Base-by-base conservation (phyloP, 2,329 filamentous ascomycete genomes). In the Aspergillus phoenicis region DNA sequence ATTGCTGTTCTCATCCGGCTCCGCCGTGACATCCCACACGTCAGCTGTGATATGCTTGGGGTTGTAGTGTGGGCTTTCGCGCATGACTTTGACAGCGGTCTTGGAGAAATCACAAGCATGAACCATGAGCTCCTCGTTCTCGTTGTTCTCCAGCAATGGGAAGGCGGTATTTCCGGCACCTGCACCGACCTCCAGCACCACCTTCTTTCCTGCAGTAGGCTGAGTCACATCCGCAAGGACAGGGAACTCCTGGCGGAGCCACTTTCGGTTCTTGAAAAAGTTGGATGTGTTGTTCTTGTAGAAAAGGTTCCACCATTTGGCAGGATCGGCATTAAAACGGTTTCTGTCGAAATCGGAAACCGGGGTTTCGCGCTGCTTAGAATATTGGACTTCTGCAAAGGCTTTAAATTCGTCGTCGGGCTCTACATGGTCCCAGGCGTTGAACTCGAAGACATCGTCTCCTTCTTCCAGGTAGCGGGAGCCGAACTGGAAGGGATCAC, bases 211-310 rank as follows among this genome's bases (percentile, higher is more conserved):
- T 2, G 89, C 87, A 60, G 88, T 87, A 64, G 87, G 84, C 60
- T 84, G 80, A 11, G 90, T 94, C 54, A 97, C 84, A 60, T 91
- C 85, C 24, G 84, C 86, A n/a, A 99, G 81, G 4, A 98, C 81
- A 0, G 95, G 95, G 66, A 99, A 99, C 76, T 99, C 95, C 76
- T 98, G 94, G 66, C 90, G 89, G 33, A 99, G 81, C 95, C 95
- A 99, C 76, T 98, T 98, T 65, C 95, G 87, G 74, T 99, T 91
- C 80, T 99, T 99, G 87, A 99, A 99, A 80, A 99, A 99, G 73
- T 98, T 98, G 70, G 89, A 86, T 20, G 91, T 91, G 78, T 99
- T 98, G 80, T 98, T 97, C 79, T 95, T 93, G 83, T 99, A 99
- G 80, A 99, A 99, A 58, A 90, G 81, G 72, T 99, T 95, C 95